Percentiles rank a stretch among this genome's conserved stretches.
phyloP scores from a whole-genome alignment of 495 filamentous ascomycete species.

The Talaromyces proteolyticus region DNA sequence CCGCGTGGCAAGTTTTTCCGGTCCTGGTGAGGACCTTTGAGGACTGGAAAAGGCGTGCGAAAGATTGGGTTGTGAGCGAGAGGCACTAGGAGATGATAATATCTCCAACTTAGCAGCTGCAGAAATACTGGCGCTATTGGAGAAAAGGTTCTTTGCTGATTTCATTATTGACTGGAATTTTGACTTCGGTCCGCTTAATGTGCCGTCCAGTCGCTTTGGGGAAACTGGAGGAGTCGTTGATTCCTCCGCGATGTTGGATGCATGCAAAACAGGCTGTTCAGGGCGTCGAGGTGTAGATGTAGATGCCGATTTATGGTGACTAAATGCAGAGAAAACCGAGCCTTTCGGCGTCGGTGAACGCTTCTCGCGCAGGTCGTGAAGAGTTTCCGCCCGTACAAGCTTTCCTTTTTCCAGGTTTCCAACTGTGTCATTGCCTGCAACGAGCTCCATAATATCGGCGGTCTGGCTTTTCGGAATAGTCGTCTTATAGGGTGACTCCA shows the following conservation, averaged over 20 bases:
- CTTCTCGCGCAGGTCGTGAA: constrained; percentile 1
- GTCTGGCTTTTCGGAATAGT: constrained; percentile 50
- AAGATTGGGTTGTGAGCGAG: constrained; percentile 14
- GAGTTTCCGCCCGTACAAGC: constrained; percentile 1
- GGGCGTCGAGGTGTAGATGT: constrained; percentile 33
- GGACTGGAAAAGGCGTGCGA: neutral
- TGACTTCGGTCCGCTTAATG: constrained; percentile 81
- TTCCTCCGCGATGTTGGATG: constrained; percentile 20
- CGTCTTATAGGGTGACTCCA: constrained; percentile 39
- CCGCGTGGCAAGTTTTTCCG: constrained; percentile 1
- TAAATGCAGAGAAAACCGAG: constrained; percentile 13
- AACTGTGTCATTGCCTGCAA: constrained; percentile 6
- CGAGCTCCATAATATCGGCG: constrained; percentile 53
- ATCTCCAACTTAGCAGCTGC: constrained; percentile 67
- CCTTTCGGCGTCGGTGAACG: constrained; percentile 1
- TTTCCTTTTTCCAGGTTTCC: constrained; percentile 4
- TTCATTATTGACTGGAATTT: constrained; percentile 83
- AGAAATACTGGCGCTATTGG: constrained; percentile 70
- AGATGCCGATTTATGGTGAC: constrained; percentile 50
- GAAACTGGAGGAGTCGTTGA: constrained; percentile 67
- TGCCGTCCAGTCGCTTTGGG: constrained; percentile 68
- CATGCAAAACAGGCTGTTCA: constrained; percentile 12
- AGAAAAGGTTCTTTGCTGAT: constrained; percentile 76
- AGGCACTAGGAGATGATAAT: constrained; percentile 36
- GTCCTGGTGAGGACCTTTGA: neutral